A percentile compares a stretch with the other conserved stretches of the same genome.
These are phyloP conservation scores for Cucumis sativus DNA, from an alignment of 306 rosid species.

Conservation along the genomic window DNA sequence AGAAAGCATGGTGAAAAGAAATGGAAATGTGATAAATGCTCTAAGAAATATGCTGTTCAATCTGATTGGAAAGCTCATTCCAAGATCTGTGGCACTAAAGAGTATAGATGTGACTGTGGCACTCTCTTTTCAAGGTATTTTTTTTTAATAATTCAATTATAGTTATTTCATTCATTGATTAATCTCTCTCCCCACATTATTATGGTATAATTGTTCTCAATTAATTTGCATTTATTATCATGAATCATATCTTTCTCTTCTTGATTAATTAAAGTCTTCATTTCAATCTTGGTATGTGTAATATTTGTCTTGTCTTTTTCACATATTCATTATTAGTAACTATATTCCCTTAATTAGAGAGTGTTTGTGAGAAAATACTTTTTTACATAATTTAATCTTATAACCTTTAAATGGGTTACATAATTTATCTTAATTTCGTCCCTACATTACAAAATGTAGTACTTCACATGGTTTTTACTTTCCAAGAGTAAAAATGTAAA, in stretches of 20 bases:
- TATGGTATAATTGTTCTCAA: neutral
- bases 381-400: too few species aligned
- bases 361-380: too few species aligned
- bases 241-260: neutral
- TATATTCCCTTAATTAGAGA: too few species aligned
- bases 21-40: conserved; percentile 19
- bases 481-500: too few species aligned
- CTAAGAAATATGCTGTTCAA: conserved; percentile 20
- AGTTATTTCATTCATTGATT: neutral
- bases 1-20: conserved; percentile 23
- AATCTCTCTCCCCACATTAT: neutral
- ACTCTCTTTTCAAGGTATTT: conserved; percentile 15
- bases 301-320: neutral
- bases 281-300: neutral
- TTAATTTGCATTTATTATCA: neutral
- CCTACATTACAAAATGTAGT: too few species aligned
- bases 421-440: too few species aligned
- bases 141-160: neutral
- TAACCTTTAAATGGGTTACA: too few species aligned
- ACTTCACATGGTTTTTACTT: too few species aligned
- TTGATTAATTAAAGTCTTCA: neutral
- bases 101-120: conserved; percentile 19
- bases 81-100: conserved; percentile 16
- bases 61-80: conserved; percentile 22
- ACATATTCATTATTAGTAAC: too few species aligned